Evolutionary conservation across 164 flowering plant genomes (phyloP), one percentile per base, ranked within the genome.

Genomic region (Tetrastigma voinierianum): DNA sequence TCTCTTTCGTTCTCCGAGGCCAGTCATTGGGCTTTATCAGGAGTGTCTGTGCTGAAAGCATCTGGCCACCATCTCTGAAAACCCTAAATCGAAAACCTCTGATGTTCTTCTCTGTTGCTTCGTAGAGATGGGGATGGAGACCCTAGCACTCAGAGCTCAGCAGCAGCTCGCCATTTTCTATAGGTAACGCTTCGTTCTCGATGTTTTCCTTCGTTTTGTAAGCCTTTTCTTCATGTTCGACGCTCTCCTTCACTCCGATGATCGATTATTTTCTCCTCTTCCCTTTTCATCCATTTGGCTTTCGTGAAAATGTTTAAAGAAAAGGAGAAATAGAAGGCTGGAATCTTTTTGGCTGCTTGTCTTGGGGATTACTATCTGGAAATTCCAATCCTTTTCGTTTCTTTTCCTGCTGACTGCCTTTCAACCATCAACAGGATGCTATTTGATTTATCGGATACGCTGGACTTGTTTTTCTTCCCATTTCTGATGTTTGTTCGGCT

Each of bases 11-110:
- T 56, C 54, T 66, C 56, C 47, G 58, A 68, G 73, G 66, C 76
- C 68, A 69, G 72, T 69, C 73, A 67, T 72, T 69, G 19, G 62
- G 71, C 65, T 20, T 51, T 58, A 59, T 65, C 65, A 66, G 68
- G 78, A 63, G 69, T 56, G 67, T 62, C 67, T 70, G 24, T 20
- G 43, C 53, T 59, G 51, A 20, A 70, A 70, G 70, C 62, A 11
- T 55, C 17, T 17, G 4, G 16, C 47, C 58, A 2, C 10, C 13
- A 11, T 12, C 21, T 21, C 18, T 14, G 54, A 45, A 46, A 45
- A 12, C 60, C 43, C 20, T 15, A 24, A 46, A 60, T 14, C 21
- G 9, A 40, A 32, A 49, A 23, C 20, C 55, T 55, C 60, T n/a
- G 70, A 74, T 74, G 69, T 16, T 65, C 40, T 17, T 8, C 24